Conservation (phyloP, 2,329 filamentous ascomycete species). For the Thielaviopsis musarum region DNA sequence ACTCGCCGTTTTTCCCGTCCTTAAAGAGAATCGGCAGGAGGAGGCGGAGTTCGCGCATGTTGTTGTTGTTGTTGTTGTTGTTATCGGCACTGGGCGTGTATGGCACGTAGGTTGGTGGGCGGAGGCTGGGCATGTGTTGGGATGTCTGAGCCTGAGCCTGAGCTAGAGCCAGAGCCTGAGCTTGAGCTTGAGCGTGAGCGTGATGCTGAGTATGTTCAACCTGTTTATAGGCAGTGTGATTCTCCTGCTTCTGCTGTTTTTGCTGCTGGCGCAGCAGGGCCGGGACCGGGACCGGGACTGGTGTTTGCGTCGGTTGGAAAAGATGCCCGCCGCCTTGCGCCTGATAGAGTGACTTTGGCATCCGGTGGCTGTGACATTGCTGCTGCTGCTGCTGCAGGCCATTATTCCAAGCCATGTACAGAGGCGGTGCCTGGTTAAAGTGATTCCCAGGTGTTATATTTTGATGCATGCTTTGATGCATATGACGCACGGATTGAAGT, state of each 20-base stretch:
- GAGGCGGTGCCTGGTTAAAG: background rate
- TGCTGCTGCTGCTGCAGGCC: background rate
- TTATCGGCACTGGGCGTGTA: background rate
- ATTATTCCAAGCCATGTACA: background rate
- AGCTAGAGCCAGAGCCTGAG: background rate
- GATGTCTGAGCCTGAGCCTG: background rate
- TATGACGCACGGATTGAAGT: background rate
- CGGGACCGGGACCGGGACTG: too few species aligned
- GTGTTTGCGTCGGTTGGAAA: too few species aligned
- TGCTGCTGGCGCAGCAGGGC: too few species aligned
- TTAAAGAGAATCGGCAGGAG: slow-evolving; percentile 4
- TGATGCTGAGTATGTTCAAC: background rate
- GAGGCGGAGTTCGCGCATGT: slow-evolving; percentile 1
- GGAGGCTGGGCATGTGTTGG: background rate
- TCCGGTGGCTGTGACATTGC: background rate
- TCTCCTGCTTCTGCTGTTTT: background rate
- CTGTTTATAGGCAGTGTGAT: too few species aligned
- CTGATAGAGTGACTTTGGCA: background rate
- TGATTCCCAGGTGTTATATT: too few species aligned
- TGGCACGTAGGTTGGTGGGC: background rate
- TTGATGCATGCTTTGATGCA: background rate
- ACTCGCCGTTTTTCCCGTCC: background rate
- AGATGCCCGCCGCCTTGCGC: too few species aligned
- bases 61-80: background rate
- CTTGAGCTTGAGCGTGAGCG: background rate